phyloP scores from a whole-genome alignment of 345 rosid genomes.

The Abelmoschus esculentus region DNA sequence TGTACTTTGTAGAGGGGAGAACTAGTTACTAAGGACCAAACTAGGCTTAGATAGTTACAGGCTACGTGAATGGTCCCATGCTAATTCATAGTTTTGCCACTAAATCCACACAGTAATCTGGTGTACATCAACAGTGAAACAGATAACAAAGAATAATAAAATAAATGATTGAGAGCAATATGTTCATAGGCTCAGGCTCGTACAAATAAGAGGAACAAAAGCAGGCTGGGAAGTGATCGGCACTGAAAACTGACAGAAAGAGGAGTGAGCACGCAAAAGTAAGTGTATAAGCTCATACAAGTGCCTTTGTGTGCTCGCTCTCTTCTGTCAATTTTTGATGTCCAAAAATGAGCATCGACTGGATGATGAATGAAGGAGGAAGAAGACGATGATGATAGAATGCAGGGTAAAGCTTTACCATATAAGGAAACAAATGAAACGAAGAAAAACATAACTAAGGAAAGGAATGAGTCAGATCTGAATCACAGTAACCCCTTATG shows the following conservation, averaged over 20 bases:
- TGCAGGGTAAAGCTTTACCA: slow-evolving; percentile 14
- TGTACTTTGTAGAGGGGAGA: no score
- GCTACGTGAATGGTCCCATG: no score
- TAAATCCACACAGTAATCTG: no score
- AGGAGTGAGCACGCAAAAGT: slow-evolving; percentile 95
- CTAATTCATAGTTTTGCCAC: no score
- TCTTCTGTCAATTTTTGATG: slow-evolving; percentile 91
- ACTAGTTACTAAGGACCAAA: no score
- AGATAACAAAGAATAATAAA: not conserved
- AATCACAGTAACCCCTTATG: slow-evolving; percentile 19
- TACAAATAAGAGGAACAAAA: slow-evolving; percentile 17
- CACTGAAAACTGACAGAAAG: slow-evolving; percentile 82
- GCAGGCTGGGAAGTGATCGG: slow-evolving; percentile 26
- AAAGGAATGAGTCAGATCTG: slow-evolving; percentile 45
- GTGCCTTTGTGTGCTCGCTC: slow-evolving; percentile 97
- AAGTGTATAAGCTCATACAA: slow-evolving; percentile 54
- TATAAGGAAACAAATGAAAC: slow-evolving; percentile 11
- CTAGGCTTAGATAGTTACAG: no score
- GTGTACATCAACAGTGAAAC: not conserved
- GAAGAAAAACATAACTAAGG: not conserved
- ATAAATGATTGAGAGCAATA: not conserved
- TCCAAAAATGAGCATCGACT: not conserved
- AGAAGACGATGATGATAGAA: not conserved
- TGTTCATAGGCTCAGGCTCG: no score
- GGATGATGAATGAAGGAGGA: no score